A percentile compares a stretch with the other conserved stretches of the same genome.
phyloP scores from a whole-genome alignment of 179 eudicot species.

The Gypsophila paniculata region DNA sequence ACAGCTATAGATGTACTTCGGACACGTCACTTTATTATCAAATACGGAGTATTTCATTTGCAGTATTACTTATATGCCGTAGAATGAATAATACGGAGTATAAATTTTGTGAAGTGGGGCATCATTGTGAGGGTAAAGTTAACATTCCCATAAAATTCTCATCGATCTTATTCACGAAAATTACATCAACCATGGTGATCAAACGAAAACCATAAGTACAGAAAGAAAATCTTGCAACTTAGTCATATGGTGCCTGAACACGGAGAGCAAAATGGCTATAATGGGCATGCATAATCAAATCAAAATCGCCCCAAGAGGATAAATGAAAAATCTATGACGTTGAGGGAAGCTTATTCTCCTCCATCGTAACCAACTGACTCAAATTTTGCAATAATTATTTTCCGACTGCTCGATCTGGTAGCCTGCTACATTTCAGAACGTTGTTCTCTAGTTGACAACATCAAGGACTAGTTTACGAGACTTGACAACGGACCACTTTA shows the following conservation, averaged over 20 bases:
- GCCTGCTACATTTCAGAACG: slow-evolving; percentile 19
- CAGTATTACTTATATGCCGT: no score
- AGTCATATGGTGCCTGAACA: slow-evolving; percentile 1
- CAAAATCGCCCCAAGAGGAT: slow-evolving; percentile 25
- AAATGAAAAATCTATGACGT: slow-evolving; percentile 25
- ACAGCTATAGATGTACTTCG: no score
- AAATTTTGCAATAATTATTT: slow-evolving; percentile 29
- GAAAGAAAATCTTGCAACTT: slow-evolving; percentile 8
- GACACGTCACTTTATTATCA: no score
- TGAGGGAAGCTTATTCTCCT: slow-evolving; percentile 34
- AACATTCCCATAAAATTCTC: not conserved
- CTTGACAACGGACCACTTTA: slow-evolving; percentile 89
- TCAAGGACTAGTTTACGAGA: slow-evolving; percentile 83
- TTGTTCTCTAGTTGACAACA: slow-evolving; percentile 52
- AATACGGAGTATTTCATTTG: no score
- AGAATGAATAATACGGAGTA: no score
- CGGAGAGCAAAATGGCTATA: slow-evolving; percentile 25
- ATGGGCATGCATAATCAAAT: slow-evolving; percentile 23
- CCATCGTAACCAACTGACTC: slow-evolving; percentile 22
- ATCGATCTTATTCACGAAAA: slow-evolving; percentile 17
- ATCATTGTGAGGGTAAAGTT: no score
- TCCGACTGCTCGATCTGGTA: slow-evolving; percentile 18
- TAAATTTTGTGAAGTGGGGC: no score
- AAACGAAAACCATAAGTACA: not conserved
- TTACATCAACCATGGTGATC: slow-evolving; percentile 8